Evolutionary conservation across 768 basidiomycete species (phyloP).

Genomic region (Suillus weaverae): DNA sequence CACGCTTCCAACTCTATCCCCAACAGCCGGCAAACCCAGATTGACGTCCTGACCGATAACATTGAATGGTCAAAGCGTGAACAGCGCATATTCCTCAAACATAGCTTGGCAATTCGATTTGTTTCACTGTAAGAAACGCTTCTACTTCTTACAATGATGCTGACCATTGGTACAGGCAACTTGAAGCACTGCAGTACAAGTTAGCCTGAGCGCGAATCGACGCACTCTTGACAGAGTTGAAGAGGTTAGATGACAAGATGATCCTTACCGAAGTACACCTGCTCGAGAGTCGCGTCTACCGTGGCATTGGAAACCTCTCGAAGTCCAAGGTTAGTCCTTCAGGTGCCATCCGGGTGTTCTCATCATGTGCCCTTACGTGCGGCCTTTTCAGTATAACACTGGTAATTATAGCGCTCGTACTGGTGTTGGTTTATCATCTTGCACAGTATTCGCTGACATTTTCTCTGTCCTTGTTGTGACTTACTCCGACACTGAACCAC

Average conservation of each 20-base stretch:
- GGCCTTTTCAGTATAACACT: no score
- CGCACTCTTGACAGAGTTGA: conserved; percentile 85
- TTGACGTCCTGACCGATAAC: conserved; percentile 83
- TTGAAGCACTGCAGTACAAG: conserved; percentile 76
- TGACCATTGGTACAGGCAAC: conserved; percentile 46
- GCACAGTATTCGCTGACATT: conserved; percentile 82
- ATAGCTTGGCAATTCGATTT: conserved; percentile 87
- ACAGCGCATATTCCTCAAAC: conserved; percentile 94
- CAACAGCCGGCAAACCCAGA: conserved; percentile 74
- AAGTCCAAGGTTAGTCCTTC: conserved; percentile 73
- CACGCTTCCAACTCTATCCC: conserved; percentile 79
- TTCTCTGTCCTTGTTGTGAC: conserved; percentile 99
- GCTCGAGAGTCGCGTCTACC: conserved; percentile 88
- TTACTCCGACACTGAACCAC: conserved; percentile 95
- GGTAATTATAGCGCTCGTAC: no score
- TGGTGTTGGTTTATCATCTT: no score
- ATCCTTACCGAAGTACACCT: conserved; percentile 96
- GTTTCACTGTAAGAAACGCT: conserved; percentile 60
- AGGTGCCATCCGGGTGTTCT: not conserved
- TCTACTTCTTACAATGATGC: not conserved
- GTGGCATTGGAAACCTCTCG: conserved; percentile 84
- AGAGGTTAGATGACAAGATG: conserved; percentile 95
- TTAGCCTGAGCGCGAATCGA: conserved; percentile 83
- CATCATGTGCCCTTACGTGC: not conserved
- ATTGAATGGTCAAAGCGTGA: conserved; percentile 90